phyloP scores from a whole-genome alignment of 768 basidiomycete species.

The Chalciporus pseudorubinellus region DNA sequence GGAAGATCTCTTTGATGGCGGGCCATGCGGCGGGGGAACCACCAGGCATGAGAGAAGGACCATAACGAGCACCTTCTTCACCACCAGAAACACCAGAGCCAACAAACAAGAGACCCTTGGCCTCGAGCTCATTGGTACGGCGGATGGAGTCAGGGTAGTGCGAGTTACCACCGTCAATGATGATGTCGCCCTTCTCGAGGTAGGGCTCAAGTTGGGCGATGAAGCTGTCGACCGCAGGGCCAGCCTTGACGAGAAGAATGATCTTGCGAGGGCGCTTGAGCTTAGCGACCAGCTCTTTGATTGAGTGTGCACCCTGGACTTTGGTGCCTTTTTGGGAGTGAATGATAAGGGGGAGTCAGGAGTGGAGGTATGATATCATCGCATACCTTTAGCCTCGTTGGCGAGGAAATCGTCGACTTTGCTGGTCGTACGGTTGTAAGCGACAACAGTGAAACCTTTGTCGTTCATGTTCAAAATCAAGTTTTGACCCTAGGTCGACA shows the following conservation, averaged over 20 bases:
- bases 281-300: constrained; percentile 87
- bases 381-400: constrained; percentile 95
- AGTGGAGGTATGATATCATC: constrained; percentile 27
- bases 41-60: constrained; percentile 99
- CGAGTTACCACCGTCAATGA: constrained; percentile 99
- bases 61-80: constrained; percentile 96
- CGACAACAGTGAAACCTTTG: constrained; percentile 97
- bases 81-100: constrained; percentile 99
- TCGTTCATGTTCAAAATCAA: constrained; percentile 99
- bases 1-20: constrained; percentile 97
- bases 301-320: constrained; percentile 89
- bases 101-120: constrained; percentile 94
- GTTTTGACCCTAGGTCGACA: constrained; percentile 77
- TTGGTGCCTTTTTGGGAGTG: constrained; percentile 70
- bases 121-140: constrained; percentile 87
- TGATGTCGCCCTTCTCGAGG: constrained; percentile 95
- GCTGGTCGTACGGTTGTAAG: constrained; percentile 94
- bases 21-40: constrained; percentile 95
- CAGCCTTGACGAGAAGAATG: constrained; percentile 98
- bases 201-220: constrained; percentile 85
- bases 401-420: constrained; percentile 96
- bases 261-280: constrained; percentile 96
- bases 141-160: constrained; percentile 99
- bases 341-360: constrained; percentile 18
- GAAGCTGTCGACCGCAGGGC: constrained; percentile 92